Conservation (phyloP, 805 yeast genomes). For the Candida boidinii region DNA sequence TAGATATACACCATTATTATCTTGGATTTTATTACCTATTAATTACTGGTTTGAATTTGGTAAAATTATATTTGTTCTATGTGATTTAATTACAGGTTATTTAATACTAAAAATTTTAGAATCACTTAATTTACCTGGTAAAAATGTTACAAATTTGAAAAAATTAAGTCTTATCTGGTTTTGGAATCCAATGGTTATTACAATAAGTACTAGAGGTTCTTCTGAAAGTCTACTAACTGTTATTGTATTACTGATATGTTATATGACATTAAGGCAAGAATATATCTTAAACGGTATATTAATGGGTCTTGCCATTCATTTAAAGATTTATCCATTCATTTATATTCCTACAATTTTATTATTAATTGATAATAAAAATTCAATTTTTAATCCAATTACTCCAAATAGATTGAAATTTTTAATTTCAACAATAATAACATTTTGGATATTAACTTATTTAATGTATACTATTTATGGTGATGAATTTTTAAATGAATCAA, state of each 20-base stretch:
- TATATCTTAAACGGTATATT: conserved; percentile 34
- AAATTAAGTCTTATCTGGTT: conserved; percentile 52
- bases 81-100: conserved; percentile 78
- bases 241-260: conserved; percentile 53
- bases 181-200: conserved; percentile 88
- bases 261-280: conserved; percentile 29
- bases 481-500: conserved; percentile 71
- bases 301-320: conserved; percentile 77
- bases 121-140: background rate
- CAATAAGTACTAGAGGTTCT: conserved; percentile 89
- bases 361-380: conserved; percentile 17
- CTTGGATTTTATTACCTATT: conserved; percentile 78
- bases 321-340: conserved; percentile 87
- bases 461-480: conserved; percentile 70
- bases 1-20: conserved; percentile 83
- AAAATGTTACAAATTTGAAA: conserved; percentile 7
- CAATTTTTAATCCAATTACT: conserved; percentile 33
- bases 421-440: conserved; percentile 30
- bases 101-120: conserved; percentile 37
- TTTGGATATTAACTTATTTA: conserved; percentile 35
- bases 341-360: conserved; percentile 68
- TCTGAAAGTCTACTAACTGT: conserved; percentile 86
- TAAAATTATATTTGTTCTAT: conserved; percentile 62
- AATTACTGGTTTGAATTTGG: conserved; percentile 59
- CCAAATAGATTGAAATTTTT: conserved; percentile 32